Conservation (phyloP, 169 alveolate species). For the Babesia caballi region DNA sequence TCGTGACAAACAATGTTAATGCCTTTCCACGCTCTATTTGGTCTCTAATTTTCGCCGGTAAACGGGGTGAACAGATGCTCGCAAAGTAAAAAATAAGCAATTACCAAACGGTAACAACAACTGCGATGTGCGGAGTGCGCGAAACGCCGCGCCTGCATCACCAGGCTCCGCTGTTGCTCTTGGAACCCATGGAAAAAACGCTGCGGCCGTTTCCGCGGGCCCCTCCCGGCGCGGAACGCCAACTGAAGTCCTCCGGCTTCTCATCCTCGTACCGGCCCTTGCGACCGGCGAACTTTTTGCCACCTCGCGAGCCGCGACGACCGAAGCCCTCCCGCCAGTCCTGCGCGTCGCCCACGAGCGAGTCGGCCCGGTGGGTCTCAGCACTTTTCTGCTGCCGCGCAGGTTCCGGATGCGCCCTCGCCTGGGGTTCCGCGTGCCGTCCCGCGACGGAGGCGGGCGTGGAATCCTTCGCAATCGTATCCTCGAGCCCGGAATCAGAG, state of each 20-base stretch:
- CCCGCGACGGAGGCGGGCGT: not conserved
- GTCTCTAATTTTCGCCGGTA: no score
- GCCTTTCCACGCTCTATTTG: no score
- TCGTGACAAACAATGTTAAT: not conserved
- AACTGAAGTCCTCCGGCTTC: not conserved
- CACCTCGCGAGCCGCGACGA: not conserved
- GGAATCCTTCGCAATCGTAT: not conserved
- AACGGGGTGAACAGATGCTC: no score
- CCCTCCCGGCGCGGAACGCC: conserved; percentile 16
- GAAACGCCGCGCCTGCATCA: no score
- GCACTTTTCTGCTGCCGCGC: not conserved
- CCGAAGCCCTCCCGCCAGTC: not conserved
- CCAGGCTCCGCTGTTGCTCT: conserved; percentile 16
- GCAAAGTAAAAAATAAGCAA: no score
- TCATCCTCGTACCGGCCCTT: not conserved
- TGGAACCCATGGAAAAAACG: not conserved
- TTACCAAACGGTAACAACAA: no score
- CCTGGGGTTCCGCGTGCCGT: not conserved
- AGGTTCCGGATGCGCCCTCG: not conserved
- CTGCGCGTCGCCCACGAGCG: not conserved
- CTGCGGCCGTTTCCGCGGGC: not conserved
- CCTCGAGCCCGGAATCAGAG: conserved; percentile 21
- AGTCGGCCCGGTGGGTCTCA: conserved; percentile 16
- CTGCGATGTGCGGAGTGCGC: no score
- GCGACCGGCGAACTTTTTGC: not conserved